Percentiles rank a stretch among this genome's conserved stretches.
Conservation (phyloP, 306 rosid genomes). For the Cercis canadensis region DNA sequence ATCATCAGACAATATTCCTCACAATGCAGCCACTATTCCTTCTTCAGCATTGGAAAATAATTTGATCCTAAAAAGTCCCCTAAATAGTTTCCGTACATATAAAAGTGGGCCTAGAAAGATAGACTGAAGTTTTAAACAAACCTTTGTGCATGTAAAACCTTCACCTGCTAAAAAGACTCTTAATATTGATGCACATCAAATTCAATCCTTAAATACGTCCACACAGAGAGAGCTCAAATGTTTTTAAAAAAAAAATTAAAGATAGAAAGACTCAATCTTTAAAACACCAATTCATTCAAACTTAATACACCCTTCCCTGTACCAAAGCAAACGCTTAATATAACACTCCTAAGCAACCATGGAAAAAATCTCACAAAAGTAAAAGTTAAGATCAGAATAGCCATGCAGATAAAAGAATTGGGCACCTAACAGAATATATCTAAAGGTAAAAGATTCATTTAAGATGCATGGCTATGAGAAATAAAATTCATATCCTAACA, state of each 20-base stretch:
- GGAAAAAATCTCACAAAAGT: background rate
- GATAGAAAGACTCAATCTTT: background rate
- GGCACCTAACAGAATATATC: constrained; percentile 8
- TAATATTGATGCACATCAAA: background rate
- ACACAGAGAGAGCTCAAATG: too few species aligned
- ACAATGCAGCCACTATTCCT: constrained; percentile 7
- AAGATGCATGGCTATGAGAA: constrained; percentile 8
- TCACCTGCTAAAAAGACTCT: background rate
- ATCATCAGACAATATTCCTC: background rate
- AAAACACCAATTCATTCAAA: constrained; percentile 7
- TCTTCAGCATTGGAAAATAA: constrained; percentile 7
- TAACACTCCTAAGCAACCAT: background rate
- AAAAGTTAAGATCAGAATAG: constrained; percentile 20
- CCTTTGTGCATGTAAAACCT: background rate
- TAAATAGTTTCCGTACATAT: background rate
- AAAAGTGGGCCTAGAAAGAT: background rate
- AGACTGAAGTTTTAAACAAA: too few species aligned
- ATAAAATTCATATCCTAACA: constrained; percentile 17
- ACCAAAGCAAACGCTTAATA: background rate
- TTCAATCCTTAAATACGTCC: too few species aligned
- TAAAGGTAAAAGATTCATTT: constrained; percentile 6
- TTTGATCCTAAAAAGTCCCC: background rate
- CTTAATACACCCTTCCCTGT: background rate
- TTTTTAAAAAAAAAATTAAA: too few species aligned
- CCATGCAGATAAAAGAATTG: background rate